Percentiles rank a stretch among this genome's conserved stretches.
Conservation (phyloP, 225 moss, liverwort and hornwort genomes). For the Ulota crispa region DNA sequence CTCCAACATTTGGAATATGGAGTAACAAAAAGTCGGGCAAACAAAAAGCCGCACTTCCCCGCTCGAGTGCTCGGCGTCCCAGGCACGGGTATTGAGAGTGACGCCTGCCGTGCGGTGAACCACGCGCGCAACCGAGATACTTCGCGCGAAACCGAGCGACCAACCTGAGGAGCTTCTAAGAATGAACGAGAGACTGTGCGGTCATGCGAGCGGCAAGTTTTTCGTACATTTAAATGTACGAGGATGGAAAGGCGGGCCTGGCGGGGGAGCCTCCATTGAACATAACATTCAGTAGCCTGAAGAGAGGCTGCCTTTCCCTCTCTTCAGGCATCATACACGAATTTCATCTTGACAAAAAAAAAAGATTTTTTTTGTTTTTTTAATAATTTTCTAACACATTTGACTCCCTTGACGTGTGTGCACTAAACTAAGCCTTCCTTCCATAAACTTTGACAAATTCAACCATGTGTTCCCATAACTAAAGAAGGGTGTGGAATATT, state of each 20-base stretch:
- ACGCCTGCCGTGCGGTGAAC: conserved; percentile 15
- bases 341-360: too few relatives aligned
- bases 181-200: conserved; percentile 8
- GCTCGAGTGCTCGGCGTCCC: conserved; percentile 33
- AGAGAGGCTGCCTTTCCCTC: too few relatives aligned
- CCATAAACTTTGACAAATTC: too few relatives aligned
- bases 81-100: conserved; percentile 20
- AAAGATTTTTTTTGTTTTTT: too few relatives aligned
- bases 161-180: not conserved
- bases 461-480: too few relatives aligned
- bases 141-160: not conserved
- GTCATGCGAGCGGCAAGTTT: not conserved
- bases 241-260: not conserved
- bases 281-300: too few relatives aligned
- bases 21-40: conserved; percentile 1
- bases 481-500: too few relatives aligned
- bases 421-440: too few relatives aligned
- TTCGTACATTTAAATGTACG: not conserved
- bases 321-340: too few relatives aligned
- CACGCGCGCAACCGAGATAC: conserved; percentile 1
- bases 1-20: not conserved
- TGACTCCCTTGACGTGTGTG: too few relatives aligned
- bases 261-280: not conserved
- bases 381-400: too few relatives aligned
- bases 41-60: not conserved